phyloP scores from a whole-genome alignment of 352 stramenopile genomes.

The Phytophthora pseudosyringae region DNA sequence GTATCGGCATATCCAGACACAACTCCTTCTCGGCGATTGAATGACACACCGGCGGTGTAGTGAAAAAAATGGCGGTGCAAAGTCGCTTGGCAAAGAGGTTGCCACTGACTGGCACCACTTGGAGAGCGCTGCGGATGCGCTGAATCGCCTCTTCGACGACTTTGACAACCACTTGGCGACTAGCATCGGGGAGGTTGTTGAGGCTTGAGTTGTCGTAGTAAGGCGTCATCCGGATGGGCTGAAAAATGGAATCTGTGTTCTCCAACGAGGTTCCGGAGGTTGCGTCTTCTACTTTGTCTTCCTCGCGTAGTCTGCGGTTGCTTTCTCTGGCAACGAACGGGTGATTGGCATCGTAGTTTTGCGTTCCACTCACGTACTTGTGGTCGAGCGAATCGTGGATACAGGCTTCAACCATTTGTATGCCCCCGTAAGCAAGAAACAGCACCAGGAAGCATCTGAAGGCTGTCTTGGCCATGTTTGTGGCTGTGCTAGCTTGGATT shows the following conservation, averaged over 20 bases:
- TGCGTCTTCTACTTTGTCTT: slow-evolving; percentile 2
- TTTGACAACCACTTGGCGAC: slow-evolving; percentile 42
- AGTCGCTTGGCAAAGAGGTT: slow-evolving; percentile 61
- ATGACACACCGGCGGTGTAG: slow-evolving; percentile 54
- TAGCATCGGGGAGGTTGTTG: slow-evolving; percentile 31
- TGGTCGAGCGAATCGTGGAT: slow-evolving; percentile 41
- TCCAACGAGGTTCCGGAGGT: not conserved
- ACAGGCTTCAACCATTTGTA: slow-evolving; percentile 8
- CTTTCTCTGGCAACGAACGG: slow-evolving; percentile 21
- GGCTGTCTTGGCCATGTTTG: not conserved
- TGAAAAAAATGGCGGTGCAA: slow-evolving; percentile 54
- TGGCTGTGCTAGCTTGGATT: not conserved
- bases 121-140: slow-evolving; percentile 45
- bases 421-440: slow-evolving; percentile 1
- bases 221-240: slow-evolving; percentile 65
- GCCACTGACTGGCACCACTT: slow-evolving; percentile 65
- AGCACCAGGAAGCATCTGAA: not conserved
- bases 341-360: slow-evolving; percentile 29
- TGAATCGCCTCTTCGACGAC: slow-evolving; percentile 61
- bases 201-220: slow-evolving; percentile 70
- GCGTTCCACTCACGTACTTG: slow-evolving; percentile 11
- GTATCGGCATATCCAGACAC: slow-evolving; percentile 80
- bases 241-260: slow-evolving; percentile 33
- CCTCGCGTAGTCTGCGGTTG: slow-evolving; percentile 10
- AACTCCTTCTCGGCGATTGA: slow-evolving; percentile 42